Conservation (phyloP, 257 asterid genomes). For the Ligustrum vulgare region DNA sequence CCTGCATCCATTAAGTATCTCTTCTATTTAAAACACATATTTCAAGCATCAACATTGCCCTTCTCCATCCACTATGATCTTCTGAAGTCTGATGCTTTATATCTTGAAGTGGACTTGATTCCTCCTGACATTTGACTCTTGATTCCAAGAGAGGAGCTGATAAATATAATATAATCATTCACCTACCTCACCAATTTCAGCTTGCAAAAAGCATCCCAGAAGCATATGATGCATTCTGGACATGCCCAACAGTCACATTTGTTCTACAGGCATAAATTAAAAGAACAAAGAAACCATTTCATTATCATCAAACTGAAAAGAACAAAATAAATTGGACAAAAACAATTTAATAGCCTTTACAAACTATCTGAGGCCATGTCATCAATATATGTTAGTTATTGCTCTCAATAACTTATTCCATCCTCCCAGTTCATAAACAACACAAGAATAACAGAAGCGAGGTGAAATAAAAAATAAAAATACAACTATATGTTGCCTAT, state of each 20-base stretch:
- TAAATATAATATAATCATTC: constrained; percentile 12
- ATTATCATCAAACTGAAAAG: not conserved
- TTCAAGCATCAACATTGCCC: not conserved
- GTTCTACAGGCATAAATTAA: not conserved
- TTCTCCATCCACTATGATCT: not conserved
- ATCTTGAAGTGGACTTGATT: not conserved
- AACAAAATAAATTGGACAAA: not conserved
- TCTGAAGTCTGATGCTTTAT: not conserved
- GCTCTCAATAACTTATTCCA: constrained; percentile 2
- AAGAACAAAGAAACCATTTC: not conserved
- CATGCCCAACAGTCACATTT: not conserved
- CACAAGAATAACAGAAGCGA: not conserved
- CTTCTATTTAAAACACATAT: not conserved
- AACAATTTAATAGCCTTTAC: not conserved
- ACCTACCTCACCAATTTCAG: not conserved
- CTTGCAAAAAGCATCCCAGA: constrained; percentile 2
- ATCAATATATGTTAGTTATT: not conserved
- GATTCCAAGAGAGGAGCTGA: not conserved
- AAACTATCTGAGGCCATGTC: constrained; percentile 11
- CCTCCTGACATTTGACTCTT: not conserved
- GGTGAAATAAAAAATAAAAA: not conserved
- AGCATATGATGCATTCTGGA: constrained; percentile 7
- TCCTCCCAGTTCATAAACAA: not conserved
- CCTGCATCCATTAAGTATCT: constrained; percentile 12
- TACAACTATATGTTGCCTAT: not conserved